Percentiles rank a stretch among this genome's conserved stretches.
These are phyloP conservation scores for Phialophora tarda DNA, from an alignment of 2,329 filamentous ascomycete genomes.

Conservation along the genomic window DNA sequence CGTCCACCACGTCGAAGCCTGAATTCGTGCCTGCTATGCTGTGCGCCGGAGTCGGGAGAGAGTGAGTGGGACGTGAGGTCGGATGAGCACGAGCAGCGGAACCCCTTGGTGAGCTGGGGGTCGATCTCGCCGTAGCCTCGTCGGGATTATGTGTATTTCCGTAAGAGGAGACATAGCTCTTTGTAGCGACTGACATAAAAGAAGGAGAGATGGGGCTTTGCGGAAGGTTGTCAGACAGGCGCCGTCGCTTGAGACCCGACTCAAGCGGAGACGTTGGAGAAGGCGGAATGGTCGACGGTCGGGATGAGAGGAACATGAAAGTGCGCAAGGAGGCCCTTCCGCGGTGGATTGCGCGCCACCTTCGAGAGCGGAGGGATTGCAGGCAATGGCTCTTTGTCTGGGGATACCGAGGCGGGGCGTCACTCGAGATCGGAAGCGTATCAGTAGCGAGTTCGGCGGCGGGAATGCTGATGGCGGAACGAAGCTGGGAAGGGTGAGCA, in stretches of 20 bases:
- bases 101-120: constrained; percentile 48
- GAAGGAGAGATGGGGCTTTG: constrained; percentile 47
- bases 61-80: constrained; percentile 47
- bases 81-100: constrained; percentile 51
- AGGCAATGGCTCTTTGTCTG: constrained; percentile 14
- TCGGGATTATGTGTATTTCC: constrained; percentile 48
- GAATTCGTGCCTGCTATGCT: constrained; percentile 48
- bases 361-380: constrained; percentile 15
- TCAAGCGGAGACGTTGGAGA: constrained; percentile 52
- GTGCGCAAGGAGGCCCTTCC: constrained; percentile 23
- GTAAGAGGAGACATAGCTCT: constrained; percentile 55
- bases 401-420: constrained; percentile 14
- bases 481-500: background rate
- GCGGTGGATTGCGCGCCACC: constrained; percentile 26
- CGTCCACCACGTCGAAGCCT: constrained; percentile 46
- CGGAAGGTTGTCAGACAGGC: constrained; percentile 32
- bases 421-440: constrained; percentile 18
- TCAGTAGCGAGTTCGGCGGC: constrained; percentile 11
- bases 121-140: constrained; percentile 45
- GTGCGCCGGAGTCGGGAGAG: constrained; percentile 54
- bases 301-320: constrained; percentile 36
- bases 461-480: constrained; percentile 9
- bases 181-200: constrained; percentile 58
- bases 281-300: constrained; percentile 48
- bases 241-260: constrained; percentile 46